Percentiles rank a stretch among this genome's conserved stretches.
phyloP scores from a whole-genome alignment of 768 basidiomycete species.

The Cystobasidiopsis lactophilus region DNA sequence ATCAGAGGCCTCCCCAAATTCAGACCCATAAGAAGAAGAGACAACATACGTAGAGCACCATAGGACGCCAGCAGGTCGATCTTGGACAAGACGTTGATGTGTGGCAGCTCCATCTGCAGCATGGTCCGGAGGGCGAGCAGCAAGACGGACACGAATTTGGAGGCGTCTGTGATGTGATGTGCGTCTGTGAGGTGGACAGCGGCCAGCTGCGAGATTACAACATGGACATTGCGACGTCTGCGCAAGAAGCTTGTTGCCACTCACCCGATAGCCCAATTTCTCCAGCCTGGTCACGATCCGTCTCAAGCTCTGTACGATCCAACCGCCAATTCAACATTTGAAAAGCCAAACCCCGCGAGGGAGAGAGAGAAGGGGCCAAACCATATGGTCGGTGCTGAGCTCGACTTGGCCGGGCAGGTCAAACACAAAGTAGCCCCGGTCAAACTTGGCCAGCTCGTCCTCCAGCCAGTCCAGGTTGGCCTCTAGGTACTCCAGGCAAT shows the following conservation, averaged over 20 bases:
- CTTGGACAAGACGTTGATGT: conserved; percentile 91
- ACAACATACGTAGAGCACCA: conserved; percentile 58
- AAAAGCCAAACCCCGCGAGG: neutral
- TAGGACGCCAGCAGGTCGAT: conserved; percentile 74
- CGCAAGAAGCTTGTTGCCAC: conserved; percentile 23
- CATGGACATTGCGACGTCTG: neutral
- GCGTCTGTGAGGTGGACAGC: conserved; percentile 91
- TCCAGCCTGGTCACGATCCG: conserved; percentile 46
- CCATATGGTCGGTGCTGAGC: conserved; percentile 66
- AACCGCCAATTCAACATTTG: neutral
- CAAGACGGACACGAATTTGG: conserved; percentile 81
- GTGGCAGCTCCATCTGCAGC: conserved; percentile 96
- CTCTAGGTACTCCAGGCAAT: conserved; percentile 91
- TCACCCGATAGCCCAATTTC: conserved; percentile 64
- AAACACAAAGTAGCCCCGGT: conserved; percentile 75
- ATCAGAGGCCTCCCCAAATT: neutral
- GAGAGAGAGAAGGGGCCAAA: neutral
- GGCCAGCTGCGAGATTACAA: conserved; percentile 43
- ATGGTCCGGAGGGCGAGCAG: conserved; percentile 82
- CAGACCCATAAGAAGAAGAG: neutral
- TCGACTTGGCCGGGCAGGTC: conserved; percentile 97
- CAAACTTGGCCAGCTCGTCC: conserved; percentile 36
- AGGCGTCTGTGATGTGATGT: conserved; percentile 84
- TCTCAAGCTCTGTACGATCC: conserved; percentile 43
- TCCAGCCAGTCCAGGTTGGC: conserved; percentile 57